These are phyloP conservation scores for Pythium dissimile DNA, from an alignment of 352 stramenopile genomes.

Conservation along the genomic window DNA sequence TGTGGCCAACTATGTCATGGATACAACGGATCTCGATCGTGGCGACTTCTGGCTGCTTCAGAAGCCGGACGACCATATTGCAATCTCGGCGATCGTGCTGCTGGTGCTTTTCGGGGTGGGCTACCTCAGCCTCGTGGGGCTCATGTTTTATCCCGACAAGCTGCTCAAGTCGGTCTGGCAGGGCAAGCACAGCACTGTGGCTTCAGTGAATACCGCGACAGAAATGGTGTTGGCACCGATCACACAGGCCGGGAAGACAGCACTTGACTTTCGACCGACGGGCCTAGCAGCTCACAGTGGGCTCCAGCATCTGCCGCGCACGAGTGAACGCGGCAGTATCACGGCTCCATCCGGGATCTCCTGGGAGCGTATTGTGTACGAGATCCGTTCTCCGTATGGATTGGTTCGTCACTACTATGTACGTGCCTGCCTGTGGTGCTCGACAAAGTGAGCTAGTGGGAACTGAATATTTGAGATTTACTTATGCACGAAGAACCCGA, in stretches of 20 bases:
- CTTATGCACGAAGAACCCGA: background rate
- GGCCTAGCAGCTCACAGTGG: no score
- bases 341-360: background rate
- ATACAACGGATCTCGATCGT: conserved; percentile 7
- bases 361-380: background rate
- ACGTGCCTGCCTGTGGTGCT: background rate
- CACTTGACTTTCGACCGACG: no score
- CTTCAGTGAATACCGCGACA: no score
- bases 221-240: no score
- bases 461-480: no score
- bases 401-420: background rate
- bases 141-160: conserved; percentile 15
- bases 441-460: no score
- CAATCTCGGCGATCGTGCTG: background rate
- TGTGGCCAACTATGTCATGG: conserved; percentile 15
- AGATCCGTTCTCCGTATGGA: background rate
- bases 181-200: no score
- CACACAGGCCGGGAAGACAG: no score
- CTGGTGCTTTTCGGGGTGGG: conserved; percentile 3
- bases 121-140: conserved; percentile 9
- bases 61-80: background rate
- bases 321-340: background rate
- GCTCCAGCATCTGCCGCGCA: no score
- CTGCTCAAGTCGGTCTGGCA: background rate
- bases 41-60: conserved; percentile 22